These are phyloP conservation scores for Haplographium delicatum DNA, from an alignment of 495 filamentous ascomycete species.

Conservation along the genomic window DNA sequence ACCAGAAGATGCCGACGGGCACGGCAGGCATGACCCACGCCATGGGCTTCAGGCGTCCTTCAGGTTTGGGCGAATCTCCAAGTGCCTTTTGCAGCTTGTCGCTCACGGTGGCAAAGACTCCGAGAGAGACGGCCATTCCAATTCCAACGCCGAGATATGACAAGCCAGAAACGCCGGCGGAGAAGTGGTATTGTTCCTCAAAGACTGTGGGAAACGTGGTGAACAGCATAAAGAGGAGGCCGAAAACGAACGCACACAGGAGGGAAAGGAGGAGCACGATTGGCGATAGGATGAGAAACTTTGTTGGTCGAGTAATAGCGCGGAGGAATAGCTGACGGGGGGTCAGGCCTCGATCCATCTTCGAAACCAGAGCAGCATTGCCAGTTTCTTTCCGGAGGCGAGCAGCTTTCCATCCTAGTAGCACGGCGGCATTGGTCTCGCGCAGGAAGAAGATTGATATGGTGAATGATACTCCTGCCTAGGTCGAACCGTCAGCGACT, in stretches of 20 bases:
- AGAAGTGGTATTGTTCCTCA: constrained; percentile 54
- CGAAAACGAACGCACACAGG: constrained; percentile 58
- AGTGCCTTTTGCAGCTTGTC: constrained; percentile 16
- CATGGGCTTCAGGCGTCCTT: constrained; percentile 66
- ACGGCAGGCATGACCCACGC: constrained; percentile 51
- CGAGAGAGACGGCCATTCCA: constrained; percentile 45
- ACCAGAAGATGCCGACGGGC: constrained; percentile 63
- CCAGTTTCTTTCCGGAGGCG: constrained; percentile 67
- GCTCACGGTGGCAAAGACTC: constrained; percentile 1
- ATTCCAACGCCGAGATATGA: constrained; percentile 61
- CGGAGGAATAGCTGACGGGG: constrained; percentile 40
- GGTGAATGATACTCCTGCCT: constrained; percentile 7
- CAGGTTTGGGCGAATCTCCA: constrained; percentile 36
- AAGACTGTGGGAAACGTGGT: constrained; percentile 62
- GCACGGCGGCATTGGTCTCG: constrained; percentile 74
- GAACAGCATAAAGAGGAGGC: constrained; percentile 64
- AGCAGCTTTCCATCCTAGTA: constrained; percentile 68
- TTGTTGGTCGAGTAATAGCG: constrained; percentile 51
- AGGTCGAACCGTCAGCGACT: not conserved
- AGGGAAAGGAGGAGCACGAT: constrained; percentile 53
- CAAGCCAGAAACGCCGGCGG: constrained; percentile 57
- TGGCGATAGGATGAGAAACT: constrained; percentile 52
- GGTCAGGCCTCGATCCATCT: constrained; percentile 42
- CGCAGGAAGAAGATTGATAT: constrained; percentile 66
- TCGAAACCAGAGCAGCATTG: constrained; percentile 52